Evolutionary conservation across 805 yeast species (phyloP).

Genomic region (Metschnikowia matae): DNA sequence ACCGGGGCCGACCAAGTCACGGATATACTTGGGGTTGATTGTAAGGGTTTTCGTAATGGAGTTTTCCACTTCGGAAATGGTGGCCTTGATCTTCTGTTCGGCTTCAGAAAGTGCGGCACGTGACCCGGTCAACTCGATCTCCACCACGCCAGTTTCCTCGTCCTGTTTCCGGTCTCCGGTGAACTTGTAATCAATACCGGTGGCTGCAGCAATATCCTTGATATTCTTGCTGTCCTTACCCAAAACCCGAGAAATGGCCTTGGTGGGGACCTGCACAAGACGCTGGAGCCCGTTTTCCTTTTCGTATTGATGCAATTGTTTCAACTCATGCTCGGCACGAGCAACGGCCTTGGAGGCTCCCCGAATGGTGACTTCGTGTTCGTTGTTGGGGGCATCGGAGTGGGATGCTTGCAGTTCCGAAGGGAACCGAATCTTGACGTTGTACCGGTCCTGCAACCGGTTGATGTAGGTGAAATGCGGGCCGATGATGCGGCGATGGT

Average conservation of each 20-base stretch:
- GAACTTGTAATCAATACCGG: conserved; percentile 55
- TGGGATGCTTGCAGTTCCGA: conserved; percentile 23
- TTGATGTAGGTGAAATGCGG: conserved; percentile 74
- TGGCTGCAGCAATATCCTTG: conserved; percentile 69
- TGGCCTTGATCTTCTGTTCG: conserved; percentile 51
- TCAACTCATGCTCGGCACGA: conserved; percentile 77
- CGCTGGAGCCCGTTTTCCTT: conserved; percentile 75
- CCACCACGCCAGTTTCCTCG: conserved; percentile 50
- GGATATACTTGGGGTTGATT: conserved; percentile 72
- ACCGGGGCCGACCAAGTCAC: conserved; percentile 70
- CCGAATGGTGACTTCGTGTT: conserved; percentile 64
- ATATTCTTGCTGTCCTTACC: conserved; percentile 87
- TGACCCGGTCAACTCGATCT: conserved; percentile 73
- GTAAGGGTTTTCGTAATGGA: conserved; percentile 51
- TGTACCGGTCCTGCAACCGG: conserved; percentile 83
- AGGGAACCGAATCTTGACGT: conserved; percentile 77
- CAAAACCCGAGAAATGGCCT: conserved; percentile 78
- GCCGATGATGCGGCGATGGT: conserved; percentile 81
- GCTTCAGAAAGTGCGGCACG: conserved; percentile 73
- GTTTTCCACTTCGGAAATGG: conserved; percentile 65
- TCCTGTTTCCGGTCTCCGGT: conserved; percentile 39
- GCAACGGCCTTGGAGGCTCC: conserved; percentile 91
- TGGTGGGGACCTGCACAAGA: conserved; percentile 61
- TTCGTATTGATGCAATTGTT: conserved; percentile 80
- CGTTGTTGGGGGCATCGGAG: conserved; percentile 41